Conservation (phyloP, 2,329 filamentous ascomycete genomes). For the Aspergillus piperis region DNA sequence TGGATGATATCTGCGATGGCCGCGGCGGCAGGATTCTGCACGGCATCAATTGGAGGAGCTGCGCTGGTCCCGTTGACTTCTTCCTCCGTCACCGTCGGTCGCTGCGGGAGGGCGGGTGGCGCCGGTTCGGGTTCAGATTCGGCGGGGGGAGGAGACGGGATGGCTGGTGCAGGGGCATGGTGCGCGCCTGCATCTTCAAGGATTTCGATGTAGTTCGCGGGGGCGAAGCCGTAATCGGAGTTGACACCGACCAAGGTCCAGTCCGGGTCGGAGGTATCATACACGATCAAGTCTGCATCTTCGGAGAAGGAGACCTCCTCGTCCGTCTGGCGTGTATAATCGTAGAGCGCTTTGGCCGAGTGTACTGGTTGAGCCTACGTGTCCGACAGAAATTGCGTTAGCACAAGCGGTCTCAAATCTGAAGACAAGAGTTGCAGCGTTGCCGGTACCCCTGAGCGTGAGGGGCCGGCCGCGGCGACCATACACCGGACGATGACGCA, state of each 20-base stretch:
- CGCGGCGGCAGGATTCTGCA: constrained; percentile 56
- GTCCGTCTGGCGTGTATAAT: constrained; percentile 95
- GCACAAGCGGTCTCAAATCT: constrained; percentile 1
- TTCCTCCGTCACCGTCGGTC: constrained; percentile 28
- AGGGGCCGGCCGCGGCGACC: constrained; percentile 1
- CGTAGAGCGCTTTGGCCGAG: constrained; percentile 89
- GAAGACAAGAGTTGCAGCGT: constrained; percentile 5
- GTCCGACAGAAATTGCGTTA: constrained; percentile 15
- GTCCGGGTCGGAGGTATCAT: constrained; percentile 87
- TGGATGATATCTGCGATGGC: constrained; percentile 55
- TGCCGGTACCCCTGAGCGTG: constrained; percentile 21
- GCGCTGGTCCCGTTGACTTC: constrained; percentile 29
- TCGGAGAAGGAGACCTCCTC: constrained; percentile 96
- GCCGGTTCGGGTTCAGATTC: constrained; percentile 34
- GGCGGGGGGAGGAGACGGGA: constrained; percentile 26
- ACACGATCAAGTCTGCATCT: constrained; percentile 79
- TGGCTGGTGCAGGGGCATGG: constrained; percentile 32
- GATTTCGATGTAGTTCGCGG: constrained; percentile 91
- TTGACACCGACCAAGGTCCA: constrained; percentile 91
- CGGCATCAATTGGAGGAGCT: constrained; percentile 46
- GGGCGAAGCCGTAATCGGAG: constrained; percentile 88
- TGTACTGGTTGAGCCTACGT: constrained; percentile 64
- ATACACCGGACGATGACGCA: neutral
- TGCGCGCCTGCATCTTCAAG: constrained; percentile 54
- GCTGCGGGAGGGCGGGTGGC: constrained; percentile 41